These are phyloP conservation scores for Suhomyces yuchorum DNA, from an alignment of 1,139 yeast genomes.

Conservation along the genomic window DNA sequence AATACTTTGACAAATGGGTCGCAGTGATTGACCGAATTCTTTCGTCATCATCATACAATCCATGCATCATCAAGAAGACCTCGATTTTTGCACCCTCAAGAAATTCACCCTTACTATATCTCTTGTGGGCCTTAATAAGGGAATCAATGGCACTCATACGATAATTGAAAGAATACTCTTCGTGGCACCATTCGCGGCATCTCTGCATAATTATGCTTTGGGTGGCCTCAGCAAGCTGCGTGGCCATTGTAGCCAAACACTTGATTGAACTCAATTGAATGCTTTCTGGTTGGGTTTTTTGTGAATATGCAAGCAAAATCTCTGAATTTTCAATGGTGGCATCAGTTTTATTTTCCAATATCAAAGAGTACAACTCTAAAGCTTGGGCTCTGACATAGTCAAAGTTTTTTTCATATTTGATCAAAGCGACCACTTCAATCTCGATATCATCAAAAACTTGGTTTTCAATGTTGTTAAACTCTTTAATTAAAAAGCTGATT, in stretches of 20 bases:
- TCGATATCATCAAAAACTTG: neutral
- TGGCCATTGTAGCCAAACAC: conserved; percentile 15
- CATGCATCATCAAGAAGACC: conserved; percentile 18
- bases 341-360: conserved; percentile 5
- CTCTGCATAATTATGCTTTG: conserved; percentile 5
- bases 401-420: conserved; percentile 33
- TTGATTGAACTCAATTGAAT: conserved; percentile 15
- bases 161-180: conserved; percentile 45
- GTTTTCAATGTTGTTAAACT: conserved; percentile 9
- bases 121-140: conserved; percentile 27
- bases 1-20: conserved; percentile 26
- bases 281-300: conserved; percentile 5
- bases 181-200: conserved; percentile 32
- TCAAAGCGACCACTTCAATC: conserved; percentile 18
- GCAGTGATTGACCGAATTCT: conserved; percentile 46
- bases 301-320: neutral
- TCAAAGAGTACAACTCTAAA: conserved; percentile 35
- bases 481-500: conserved; percentile 29
- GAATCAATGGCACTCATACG: conserved; percentile 53
- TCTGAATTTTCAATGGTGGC: neutral
- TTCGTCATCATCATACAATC: conserved; percentile 63
- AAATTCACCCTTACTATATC: neutral
- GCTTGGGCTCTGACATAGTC: conserved; percentile 46
- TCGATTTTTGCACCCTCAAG: conserved; percentile 6
- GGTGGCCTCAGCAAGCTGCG: neutral